Percentiles rank a stretch among this genome's conserved stretches.
Conservation (phyloP, 495 filamentous ascomycete genomes). For the Chaetomidium leptoderma region DNA sequence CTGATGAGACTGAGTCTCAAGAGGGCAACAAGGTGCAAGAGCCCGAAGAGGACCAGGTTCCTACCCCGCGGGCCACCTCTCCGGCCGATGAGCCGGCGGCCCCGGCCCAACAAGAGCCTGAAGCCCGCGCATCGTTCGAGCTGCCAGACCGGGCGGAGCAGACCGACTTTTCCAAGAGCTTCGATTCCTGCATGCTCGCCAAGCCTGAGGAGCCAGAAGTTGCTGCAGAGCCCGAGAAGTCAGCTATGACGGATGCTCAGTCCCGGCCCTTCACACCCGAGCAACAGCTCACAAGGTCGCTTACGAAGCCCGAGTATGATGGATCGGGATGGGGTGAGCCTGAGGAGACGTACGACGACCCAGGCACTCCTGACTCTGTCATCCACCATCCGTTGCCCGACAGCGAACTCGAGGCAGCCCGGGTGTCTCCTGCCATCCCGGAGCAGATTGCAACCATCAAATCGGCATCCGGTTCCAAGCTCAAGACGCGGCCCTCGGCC, state of each 20-base stretch:
- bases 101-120: constrained; percentile 1
- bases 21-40: not conserved
- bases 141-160: constrained; percentile 24
- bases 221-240: constrained; percentile 32
- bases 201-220: constrained; percentile 34
- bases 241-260: constrained; percentile 48
- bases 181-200: constrained; percentile 43
- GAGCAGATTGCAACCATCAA: constrained; percentile 88
- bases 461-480: constrained; percentile 70
- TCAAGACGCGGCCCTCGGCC: constrained; percentile 86
- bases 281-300: constrained; percentile 38
- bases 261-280: constrained; percentile 64
- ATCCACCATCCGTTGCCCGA: constrained; percentile 69
- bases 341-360: constrained; percentile 54
- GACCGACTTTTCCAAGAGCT: constrained; percentile 36
- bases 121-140: constrained; percentile 11
- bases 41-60: constrained; percentile 30
- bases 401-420: constrained; percentile 41
- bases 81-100: constrained; percentile 31
- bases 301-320: constrained; percentile 53
- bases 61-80: constrained; percentile 45
- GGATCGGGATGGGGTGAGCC: constrained; percentile 52
- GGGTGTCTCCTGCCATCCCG: constrained; percentile 61
- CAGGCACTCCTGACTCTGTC: constrained; percentile 88
- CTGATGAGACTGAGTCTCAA: constrained; percentile 16